Evolutionary conservation across 768 basidiomycete genomes (phyloP), one percentile per base, ranked within the genome.

Genomic region (Glaciozyma martinii): DNA sequence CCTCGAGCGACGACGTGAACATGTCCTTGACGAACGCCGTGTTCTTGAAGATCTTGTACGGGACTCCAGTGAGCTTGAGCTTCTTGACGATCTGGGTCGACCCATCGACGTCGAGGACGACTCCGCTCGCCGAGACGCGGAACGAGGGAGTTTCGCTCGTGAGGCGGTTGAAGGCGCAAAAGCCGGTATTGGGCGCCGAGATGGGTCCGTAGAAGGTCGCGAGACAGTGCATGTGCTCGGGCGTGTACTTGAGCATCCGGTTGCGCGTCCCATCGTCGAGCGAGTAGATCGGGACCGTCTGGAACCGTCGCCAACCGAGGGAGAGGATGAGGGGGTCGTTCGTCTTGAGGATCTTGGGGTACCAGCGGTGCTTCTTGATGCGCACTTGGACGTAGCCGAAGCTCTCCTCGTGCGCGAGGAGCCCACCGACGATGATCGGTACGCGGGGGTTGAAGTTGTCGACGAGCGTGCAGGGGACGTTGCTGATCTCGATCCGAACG

Each of bases 231-330:
- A 94, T 97, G 74, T 99, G 95, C 78, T 99, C 95, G 0, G 95
- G 95, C 1, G 95, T 97, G 76, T 99, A 99, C 78, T 99, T 99
- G 79, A 99, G 87, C 87, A 98, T 89, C 43, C 95, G 90, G 86
- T 97, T 95, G 23, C 95, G 88, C 71, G 97, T 94, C 5, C 74
- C 72, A 77, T 99, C 95, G 75, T 99, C 95, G 27, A 99, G 80
- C 25, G 91, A 91, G 78, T 97, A 99, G 68, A 97, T 87, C 3
- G 95, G 95, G 8, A 94, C 80, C 0, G 84, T 87, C 76, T 99
- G 95, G 80, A 98, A 99, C 43, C 95, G 82, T 56, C 95, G 80
- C 95, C 95, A 99, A 23, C 95, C 95, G n/a, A 98, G 79, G 1
- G 92, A 95, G 78, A 98, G 83, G 68, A 98, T 88, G 62, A 99